These are phyloP conservation scores for Stenogyne calaminthoides DNA, from an alignment of 305 asterid species.

Conservation along the genomic window DNA sequence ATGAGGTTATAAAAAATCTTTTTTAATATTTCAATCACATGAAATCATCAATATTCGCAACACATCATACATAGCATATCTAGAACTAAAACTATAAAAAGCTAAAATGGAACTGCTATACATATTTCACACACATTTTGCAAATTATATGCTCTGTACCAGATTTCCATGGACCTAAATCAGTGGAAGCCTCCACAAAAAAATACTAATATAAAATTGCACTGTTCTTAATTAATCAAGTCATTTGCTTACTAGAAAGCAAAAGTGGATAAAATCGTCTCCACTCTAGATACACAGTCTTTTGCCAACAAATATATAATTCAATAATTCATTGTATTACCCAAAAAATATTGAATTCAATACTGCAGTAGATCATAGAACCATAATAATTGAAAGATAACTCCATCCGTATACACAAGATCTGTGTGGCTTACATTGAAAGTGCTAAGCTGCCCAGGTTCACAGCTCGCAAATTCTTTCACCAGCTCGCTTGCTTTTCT, in stretches of 20 bases:
- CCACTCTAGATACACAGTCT: not conserved
- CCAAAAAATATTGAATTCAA: not conserved
- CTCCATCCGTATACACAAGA: not conserved
- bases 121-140: not conserved
- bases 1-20: no score
- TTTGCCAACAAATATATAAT: not conserved
- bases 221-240: not conserved
- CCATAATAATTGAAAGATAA: slow-evolving; percentile 6
- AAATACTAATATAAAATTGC: not conserved
- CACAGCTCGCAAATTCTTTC: slow-evolving; percentile 65
- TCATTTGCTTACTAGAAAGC: slow-evolving; percentile 1
- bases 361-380: slow-evolving; percentile 9
- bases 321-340: not conserved
- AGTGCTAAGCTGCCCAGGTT: slow-evolving; percentile 77
- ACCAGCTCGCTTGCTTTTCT: slow-evolving; percentile 72
- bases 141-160: not conserved
- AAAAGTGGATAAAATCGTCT: slow-evolving; percentile 2
- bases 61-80: not conserved
- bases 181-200: not conserved
- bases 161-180: not conserved
- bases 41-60: no score
- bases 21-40: no score
- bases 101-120: not conserved
- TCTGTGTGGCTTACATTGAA: slow-evolving; percentile 53
- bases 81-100: not conserved